Evolutionary conservation across 306 rosid species (phyloP).

Genomic region (Argentina anserina): DNA sequence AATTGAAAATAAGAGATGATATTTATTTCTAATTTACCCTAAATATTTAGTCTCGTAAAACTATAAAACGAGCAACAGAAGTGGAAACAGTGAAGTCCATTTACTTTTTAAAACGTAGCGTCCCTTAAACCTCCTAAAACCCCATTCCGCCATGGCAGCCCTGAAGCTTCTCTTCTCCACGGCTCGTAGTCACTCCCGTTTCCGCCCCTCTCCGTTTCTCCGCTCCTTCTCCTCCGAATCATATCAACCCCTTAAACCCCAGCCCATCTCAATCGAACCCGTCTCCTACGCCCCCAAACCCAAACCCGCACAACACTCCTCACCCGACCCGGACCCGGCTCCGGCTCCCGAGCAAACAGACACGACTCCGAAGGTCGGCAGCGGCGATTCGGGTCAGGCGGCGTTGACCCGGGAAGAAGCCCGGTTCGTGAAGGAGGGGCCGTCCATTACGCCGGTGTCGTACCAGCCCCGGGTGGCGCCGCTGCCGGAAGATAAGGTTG

Average conservation of each 20-base stretch:
- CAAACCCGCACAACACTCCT: constrained; percentile 25
- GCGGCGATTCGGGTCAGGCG: background rate
- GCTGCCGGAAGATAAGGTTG: constrained; percentile 65
- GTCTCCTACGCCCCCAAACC: constrained; percentile 72
- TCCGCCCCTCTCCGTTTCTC: constrained; percentile 32
- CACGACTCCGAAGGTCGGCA: too few species aligned
- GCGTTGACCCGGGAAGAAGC: constrained; percentile 74
- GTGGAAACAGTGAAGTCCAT: background rate
- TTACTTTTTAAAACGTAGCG: background rate
- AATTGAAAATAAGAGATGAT: too few species aligned
- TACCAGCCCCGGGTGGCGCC: constrained; percentile 69
- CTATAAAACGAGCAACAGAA: too few species aligned
- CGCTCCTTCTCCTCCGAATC: constrained; percentile 43
- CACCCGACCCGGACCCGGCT: constrained; percentile 17
- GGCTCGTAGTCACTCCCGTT: constrained; percentile 53
- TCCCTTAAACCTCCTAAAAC: constrained; percentile 29
- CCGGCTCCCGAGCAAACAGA: too few species aligned
- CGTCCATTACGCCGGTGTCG: constrained; percentile 55
- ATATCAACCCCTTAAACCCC: constrained; percentile 29
- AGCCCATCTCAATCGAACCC: constrained; percentile 50
- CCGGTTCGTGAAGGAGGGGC: constrained; percentile 63
- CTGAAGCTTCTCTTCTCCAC: constrained; percentile 63
- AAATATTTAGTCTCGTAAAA: too few species aligned
- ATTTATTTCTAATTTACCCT: too few species aligned
- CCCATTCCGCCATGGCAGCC: constrained; percentile 54